phyloP scores from a whole-genome alignment of 257 asterid species.

The Marsdenia floribunda region DNA sequence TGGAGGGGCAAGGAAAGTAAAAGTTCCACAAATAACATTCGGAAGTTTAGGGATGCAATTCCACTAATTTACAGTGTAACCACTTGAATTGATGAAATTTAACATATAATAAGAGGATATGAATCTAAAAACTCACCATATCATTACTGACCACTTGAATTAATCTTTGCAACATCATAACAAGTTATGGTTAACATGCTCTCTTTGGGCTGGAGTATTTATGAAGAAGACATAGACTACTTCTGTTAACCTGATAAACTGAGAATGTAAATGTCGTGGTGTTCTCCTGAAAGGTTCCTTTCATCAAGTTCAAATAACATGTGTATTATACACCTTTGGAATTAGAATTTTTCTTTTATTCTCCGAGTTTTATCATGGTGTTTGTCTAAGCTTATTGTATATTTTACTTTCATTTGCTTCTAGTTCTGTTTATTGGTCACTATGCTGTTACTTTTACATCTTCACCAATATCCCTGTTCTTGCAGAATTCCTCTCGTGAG shows the following conservation, averaged over 20 bases:
- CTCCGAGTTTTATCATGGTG: background rate
- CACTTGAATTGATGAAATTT: background rate
- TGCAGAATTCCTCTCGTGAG: slow-evolving; percentile 75
- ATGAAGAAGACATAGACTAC: background rate
- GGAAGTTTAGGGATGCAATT: background rate
- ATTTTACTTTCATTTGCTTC: background rate
- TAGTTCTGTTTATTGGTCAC: background rate
- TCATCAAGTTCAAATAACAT: background rate
- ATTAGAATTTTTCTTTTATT: too few species aligned
- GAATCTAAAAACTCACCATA: background rate
- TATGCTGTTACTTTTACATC: background rate
- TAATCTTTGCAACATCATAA: background rate
- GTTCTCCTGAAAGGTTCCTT: background rate
- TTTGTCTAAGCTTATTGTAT: background rate
- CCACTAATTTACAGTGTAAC: background rate
- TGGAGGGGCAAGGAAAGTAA: background rate
- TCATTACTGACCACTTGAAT: background rate
- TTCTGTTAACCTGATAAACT: background rate
- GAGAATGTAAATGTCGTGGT: background rate
- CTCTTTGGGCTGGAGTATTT: background rate
- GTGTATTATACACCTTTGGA: background rate
- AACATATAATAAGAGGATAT: background rate
- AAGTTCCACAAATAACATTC: background rate
- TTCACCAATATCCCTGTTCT: background rate
- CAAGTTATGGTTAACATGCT: background rate